phyloP scores from a whole-genome alignment of 2,329 filamentous ascomycete genomes.

The Penicillium brasilianum region DNA sequence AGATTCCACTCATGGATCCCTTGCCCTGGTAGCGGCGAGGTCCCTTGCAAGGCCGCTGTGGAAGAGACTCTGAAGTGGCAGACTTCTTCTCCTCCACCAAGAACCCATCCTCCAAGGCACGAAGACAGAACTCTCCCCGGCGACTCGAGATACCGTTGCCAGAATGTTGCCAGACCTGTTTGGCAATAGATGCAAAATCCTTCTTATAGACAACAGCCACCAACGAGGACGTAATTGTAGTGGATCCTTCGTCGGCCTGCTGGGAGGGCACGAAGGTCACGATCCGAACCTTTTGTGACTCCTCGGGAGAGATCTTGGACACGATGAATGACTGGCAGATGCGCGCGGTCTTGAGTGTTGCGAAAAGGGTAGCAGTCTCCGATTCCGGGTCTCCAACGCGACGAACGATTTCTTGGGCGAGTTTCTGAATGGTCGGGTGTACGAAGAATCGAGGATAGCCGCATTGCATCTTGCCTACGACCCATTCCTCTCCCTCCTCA shows the following conservation, averaged over 20 bases:
- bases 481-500: slow-evolving; percentile 88
- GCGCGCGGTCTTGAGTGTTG: slow-evolving; percentile 70
- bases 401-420: slow-evolving; percentile 70
- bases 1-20: slow-evolving; percentile 56
- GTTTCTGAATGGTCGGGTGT: slow-evolving; percentile 77
- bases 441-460: slow-evolving; percentile 97
- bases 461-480: slow-evolving; percentile 81
- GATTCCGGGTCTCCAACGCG: slow-evolving; percentile 62
- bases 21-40: slow-evolving; percentile 78
- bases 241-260: slow-evolving; percentile 68
- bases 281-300: slow-evolving; percentile 58
- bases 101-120: slow-evolving; percentile 72
- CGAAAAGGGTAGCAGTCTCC: slow-evolving; percentile 77
- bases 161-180: slow-evolving; percentile 96
- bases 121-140: slow-evolving; percentile 85
- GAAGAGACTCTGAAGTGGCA: slow-evolving; percentile 26
- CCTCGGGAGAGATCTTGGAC: slow-evolving; percentile 38
- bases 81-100: slow-evolving; percentile 57
- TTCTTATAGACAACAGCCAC: slow-evolving; percentile 74
- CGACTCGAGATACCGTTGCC: slow-evolving; percentile 92
- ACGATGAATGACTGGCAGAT: slow-evolving; percentile 77
- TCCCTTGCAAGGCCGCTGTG: slow-evolving; percentile 63
- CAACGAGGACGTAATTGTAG: slow-evolving; percentile 63
- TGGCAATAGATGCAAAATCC: slow-evolving; percentile 73
- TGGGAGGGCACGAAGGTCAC: slow-evolving; percentile 58